These are phyloP conservation scores for Lenwebbia sp. DNA, from an alignment of 345 rosid genomes.

Conservation along the genomic window DNA sequence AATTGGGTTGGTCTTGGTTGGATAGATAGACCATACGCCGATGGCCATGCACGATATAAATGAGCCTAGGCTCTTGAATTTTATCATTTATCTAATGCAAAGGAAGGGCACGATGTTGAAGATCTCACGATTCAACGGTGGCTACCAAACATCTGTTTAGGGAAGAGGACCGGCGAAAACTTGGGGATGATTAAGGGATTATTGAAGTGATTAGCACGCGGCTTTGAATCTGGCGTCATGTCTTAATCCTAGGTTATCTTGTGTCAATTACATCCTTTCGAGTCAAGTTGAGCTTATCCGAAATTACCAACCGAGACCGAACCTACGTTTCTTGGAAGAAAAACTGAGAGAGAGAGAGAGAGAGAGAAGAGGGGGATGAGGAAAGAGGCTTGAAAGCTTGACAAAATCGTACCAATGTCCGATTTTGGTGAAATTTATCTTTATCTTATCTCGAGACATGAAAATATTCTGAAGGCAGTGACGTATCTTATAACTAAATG, in stretches of 20 bases:
- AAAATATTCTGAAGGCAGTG: too few relatives aligned
- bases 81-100: too few relatives aligned
- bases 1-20: neutral
- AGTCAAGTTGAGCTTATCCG: neutral
- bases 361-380: neutral
- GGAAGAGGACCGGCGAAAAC: neutral
- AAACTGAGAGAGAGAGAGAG: neutral
- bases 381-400: neutral
- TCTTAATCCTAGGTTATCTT: neutral
- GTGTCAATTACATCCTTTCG: neutral
- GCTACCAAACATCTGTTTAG: neutral
- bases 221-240: neutral
- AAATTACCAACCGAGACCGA: neutral
- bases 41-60: too few relatives aligned
- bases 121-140: neutral
- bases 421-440: neutral
- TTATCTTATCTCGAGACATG: neutral
- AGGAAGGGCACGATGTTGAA: too few relatives aligned
- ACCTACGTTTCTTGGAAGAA: neutral
- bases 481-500: neutral
- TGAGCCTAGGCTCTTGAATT: too few relatives aligned
- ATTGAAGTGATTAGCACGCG: neutral
- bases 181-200: neutral
- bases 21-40: neutral
- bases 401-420: neutral